Conservation (phyloP, 768 basidiomycete species). For the Pleurotus ostreatus region DNA sequence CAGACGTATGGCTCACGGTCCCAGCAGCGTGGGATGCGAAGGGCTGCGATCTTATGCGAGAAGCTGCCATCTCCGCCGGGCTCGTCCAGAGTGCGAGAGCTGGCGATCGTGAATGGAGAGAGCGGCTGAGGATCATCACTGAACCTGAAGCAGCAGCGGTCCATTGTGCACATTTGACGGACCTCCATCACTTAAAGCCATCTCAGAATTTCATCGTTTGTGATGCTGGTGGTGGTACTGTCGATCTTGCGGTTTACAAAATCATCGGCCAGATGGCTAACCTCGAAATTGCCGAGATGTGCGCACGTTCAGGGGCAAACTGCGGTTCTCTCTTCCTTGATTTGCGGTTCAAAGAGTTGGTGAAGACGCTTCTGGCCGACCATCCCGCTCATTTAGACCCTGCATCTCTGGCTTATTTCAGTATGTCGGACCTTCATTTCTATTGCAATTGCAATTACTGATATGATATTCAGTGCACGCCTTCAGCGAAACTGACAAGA, state of each 20-base stretch:
- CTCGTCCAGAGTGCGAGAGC: conserved; percentile 70
- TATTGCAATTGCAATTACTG: neutral
- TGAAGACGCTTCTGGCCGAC: conserved; percentile 68
- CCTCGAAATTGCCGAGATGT: conserved; percentile 91
- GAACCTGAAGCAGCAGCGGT: conserved; percentile 86
- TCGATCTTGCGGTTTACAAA: conserved; percentile 56
- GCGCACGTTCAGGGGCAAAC: conserved; percentile 81
- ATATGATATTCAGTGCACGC: conserved; percentile 53
- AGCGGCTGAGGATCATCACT: conserved; percentile 81
- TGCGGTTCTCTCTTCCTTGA: conserved; percentile 88
- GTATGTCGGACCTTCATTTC: conserved; percentile 26
- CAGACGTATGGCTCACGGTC: conserved; percentile 83
- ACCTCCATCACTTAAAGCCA: conserved; percentile 72
- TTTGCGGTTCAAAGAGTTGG: conserved; percentile 78
- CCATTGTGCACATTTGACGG: conserved; percentile 79
- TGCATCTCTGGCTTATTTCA: conserved; percentile 81
- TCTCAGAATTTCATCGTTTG: conserved; percentile 90
- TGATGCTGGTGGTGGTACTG: conserved; percentile 76
- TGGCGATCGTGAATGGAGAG: conserved; percentile 73
- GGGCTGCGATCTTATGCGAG: conserved; percentile 83
- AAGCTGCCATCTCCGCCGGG: conserved; percentile 76
- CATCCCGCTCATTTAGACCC: conserved; percentile 84
- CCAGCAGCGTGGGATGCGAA: conserved; percentile 90
- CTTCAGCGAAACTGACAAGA: conserved; percentile 86
- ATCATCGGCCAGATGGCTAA: conserved; percentile 77